phyloP scores from a whole-genome alignment of 2,329 filamentous ascomycete species.

The Sporothrix curviconia region DNA sequence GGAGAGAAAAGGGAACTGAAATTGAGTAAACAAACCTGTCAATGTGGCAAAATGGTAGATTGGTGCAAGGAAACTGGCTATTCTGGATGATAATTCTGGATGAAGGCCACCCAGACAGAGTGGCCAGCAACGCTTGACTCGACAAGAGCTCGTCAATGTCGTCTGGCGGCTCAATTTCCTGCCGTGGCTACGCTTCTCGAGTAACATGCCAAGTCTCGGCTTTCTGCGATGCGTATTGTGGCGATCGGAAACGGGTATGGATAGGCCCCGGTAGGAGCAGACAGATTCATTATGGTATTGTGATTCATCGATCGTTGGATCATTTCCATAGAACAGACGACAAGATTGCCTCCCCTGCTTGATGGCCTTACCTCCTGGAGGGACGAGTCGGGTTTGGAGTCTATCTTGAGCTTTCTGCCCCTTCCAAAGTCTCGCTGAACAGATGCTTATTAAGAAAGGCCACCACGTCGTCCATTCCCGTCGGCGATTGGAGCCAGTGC shows the following conservation, averaged over 20 bases:
- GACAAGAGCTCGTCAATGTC: background rate
- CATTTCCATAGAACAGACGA: too few relatives aligned
- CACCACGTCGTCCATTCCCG: slow-evolving; percentile 36
- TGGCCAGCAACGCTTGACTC: too few relatives aligned
- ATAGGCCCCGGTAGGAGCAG: too few relatives aligned
- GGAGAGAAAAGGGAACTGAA: background rate
- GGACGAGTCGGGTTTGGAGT: too few relatives aligned
- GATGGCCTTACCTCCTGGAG: too few relatives aligned
- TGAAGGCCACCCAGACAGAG: too few relatives aligned
- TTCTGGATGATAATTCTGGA: too few relatives aligned
- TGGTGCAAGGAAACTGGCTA: background rate
- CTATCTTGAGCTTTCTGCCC: too few relatives aligned
- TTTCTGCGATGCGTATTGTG: background rate
- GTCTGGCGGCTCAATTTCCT: background rate
- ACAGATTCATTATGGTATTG: too few relatives aligned
- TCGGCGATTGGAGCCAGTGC: slow-evolving; percentile 39
- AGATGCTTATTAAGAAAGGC: slow-evolving; percentile 2
- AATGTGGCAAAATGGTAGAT: background rate
- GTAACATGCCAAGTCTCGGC: background rate
- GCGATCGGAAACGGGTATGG: background rate
- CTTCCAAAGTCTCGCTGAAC: background rate
- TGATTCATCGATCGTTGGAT: too few relatives aligned
- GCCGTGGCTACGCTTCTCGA: background rate
- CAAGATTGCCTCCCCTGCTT: too few relatives aligned
- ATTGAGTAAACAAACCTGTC: background rate